Percentiles rank a stretch among this genome's conserved stretches.
These are phyloP conservation scores for Starmerella asiatica DNA, from an alignment of 805 yeast genomes.

Conservation along the genomic window DNA sequence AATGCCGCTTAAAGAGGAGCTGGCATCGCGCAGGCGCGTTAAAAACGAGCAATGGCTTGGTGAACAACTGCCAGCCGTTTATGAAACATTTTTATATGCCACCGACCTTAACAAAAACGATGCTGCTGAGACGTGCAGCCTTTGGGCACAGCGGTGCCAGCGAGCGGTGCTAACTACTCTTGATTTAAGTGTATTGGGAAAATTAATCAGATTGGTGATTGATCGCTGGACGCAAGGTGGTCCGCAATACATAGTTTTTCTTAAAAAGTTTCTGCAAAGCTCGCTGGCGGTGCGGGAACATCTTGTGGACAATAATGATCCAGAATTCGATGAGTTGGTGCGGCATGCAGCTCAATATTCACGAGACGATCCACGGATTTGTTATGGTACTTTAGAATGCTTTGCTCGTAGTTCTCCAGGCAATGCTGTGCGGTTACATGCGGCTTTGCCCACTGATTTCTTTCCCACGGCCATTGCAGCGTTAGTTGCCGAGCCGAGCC, in stretches of 20 bases:
- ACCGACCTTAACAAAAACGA: background rate
- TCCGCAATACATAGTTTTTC: conserved; percentile 7
- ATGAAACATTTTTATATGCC: background rate
- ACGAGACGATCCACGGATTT: conserved; percentile 4
- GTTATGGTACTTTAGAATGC: conserved; percentile 11
- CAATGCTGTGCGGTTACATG: background rate
- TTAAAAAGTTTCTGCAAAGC: conserved; percentile 2
- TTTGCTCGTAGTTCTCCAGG: conserved; percentile 2
- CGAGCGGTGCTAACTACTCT: background rate
- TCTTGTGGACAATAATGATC: background rate
- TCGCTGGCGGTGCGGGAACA: conserved; percentile 1
- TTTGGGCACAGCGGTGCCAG: conserved; percentile 7
- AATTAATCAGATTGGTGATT: conserved; percentile 1
- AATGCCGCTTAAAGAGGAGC: conserved; percentile 4
- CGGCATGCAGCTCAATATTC: conserved; percentile 2
- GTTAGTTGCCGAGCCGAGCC: conserved; percentile 3
- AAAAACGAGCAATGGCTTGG: background rate
- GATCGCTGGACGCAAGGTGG: conserved; percentile 14
- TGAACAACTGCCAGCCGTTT: background rate
- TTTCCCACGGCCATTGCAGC: conserved; percentile 2
- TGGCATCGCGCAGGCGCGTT: background rate
- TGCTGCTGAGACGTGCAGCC: conserved; percentile 6
- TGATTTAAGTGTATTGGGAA: background rate
- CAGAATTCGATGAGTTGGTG: background rate
- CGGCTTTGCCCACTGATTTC: conserved; percentile 4